Evolutionary conservation across 2,329 filamentous ascomycete genomes (phyloP), one percentile per base, ranked within the genome.

Genomic region (Trichoderma oligosporum): DNA sequence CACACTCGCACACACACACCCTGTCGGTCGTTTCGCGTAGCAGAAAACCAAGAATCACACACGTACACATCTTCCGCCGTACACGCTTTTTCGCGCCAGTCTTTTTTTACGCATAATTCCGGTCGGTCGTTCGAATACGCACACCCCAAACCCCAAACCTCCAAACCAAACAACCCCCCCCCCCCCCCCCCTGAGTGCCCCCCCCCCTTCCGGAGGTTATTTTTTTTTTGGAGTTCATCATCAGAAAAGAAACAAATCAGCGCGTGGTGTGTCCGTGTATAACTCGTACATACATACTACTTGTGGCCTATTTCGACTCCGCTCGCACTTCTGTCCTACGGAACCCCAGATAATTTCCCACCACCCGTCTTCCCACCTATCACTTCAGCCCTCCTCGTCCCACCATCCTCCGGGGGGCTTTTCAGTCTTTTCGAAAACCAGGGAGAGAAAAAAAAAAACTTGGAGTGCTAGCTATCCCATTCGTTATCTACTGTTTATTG

Each of bases 381-480:
- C 62, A 61, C 64, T 62, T 65, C 66, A 66, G 66, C 66, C 51
- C 51, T 68, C n/a, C 61, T 64, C 64, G 69, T 71, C 66, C 67
- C 66, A 68, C 67, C 67, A 56, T 58, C 42, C 39, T 36, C 46
- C 27, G 47, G 39, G n/a, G n/a, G n/a, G n/a, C n/a, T 20, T 31
- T 41, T 55, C 31, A 49, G 44, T 24, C 29, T 25, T 27, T 54
- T 7, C 7, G 20, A 27, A 55, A 60, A 61, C 61, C 57, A 61
- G 60, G 63, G n/a, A n/a, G n/a, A n/a, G n/a, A n/a, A n/a, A n/a
- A n/a, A n/a, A n/a, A n/a, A n/a, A n/a, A n/a, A n/a, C 60, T 57
- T 60, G 60, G 56, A 20, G 58, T 63, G 41, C 55, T 57, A 55
- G 63, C 48, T 60, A 54, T 53, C 63, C 62, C 63, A 63, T 60